Conservation (phyloP, 2,329 filamentous ascomycete genomes). For the Pestalotiopsis sp. region DNA sequence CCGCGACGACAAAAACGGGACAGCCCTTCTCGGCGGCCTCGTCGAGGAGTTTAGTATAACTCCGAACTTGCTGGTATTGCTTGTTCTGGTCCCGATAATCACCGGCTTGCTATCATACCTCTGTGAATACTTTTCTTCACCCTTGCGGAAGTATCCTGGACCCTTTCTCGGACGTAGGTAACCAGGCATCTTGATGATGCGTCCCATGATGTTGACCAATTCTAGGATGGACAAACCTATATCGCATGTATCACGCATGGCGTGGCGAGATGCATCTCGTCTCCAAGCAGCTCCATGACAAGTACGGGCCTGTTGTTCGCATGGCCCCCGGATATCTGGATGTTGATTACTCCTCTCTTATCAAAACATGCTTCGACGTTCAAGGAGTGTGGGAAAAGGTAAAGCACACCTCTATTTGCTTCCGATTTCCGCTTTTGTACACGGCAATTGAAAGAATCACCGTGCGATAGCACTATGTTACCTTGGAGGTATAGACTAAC, state of each 20-base stretch:
- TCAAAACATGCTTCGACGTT: not conserved
- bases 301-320: constrained; percentile 2
- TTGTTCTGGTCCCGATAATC: not conserved
- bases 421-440: not conserved
- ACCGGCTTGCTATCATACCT: not conserved
- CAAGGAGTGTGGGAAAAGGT: not conserved
- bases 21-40: not conserved
- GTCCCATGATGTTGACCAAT: too few relatives aligned
- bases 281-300: not conserved
- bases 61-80: not conserved
- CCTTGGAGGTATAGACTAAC: not conserved
- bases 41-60: not conserved
- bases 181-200: not conserved
- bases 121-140: constrained; percentile 4
- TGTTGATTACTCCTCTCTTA: not conserved
- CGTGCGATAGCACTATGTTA: too few relatives aligned
- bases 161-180: constrained; percentile 1
- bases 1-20: not conserved
- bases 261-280: not conserved
- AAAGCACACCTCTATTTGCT: not conserved
- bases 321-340: not conserved
- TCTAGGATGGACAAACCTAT: not conserved
- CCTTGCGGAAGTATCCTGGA: constrained; percentile 7
- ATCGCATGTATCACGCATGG: constrained; percentile 1
- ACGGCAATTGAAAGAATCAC: not conserved